Conservation (phyloP, 768 basidiomycete species). For the Leccinum boreale region DNA sequence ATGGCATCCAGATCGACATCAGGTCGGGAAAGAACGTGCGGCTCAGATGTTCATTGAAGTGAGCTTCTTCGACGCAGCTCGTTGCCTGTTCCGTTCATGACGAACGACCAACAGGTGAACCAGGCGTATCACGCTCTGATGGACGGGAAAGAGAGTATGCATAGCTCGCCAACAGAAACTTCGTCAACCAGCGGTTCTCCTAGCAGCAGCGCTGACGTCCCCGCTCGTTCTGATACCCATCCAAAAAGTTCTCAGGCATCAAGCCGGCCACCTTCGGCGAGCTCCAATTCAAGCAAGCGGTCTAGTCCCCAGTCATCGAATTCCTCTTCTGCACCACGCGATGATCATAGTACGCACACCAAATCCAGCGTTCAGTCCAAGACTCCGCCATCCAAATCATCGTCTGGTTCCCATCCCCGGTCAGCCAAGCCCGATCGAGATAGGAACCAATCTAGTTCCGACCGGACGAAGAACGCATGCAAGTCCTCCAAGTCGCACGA, state of each 20-base stretch:
- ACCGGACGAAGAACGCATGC: constrained; percentile 17
- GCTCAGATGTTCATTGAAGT: constrained; percentile 60
- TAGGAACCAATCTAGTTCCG: constrained; percentile 15
- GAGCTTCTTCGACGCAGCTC: constrained; percentile 13
- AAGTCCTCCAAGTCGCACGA: constrained; percentile 22
- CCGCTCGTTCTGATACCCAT: constrained; percentile 21
- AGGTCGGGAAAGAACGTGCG: constrained; percentile 47
- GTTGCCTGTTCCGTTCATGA: not conserved
- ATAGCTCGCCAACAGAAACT: constrained; percentile 27
- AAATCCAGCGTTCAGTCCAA: constrained; percentile 10
- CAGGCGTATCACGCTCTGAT: constrained; percentile 54
- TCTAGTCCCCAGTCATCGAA: constrained; percentile 12
- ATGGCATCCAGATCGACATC: constrained; percentile 69
- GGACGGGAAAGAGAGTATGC: constrained; percentile 37
- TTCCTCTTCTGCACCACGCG: constrained; percentile 11
- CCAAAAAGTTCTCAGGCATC: constrained; percentile 24
- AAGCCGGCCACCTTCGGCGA: constrained; percentile 32
- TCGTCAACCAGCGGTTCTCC: constrained; percentile 21
- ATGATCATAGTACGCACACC: constrained; percentile 9
- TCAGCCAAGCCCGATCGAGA: constrained; percentile 11
- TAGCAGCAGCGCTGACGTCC: constrained; percentile 13
- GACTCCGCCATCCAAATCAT: constrained; percentile 13
- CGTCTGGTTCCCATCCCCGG: constrained; percentile 15
- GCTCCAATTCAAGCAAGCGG: constrained; percentile 25
- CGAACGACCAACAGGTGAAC: constrained; percentile 39